Evolutionary conservation across 2,329 filamentous ascomycete genomes (phyloP).

Genomic region (Aspergillus vadensis): DNA sequence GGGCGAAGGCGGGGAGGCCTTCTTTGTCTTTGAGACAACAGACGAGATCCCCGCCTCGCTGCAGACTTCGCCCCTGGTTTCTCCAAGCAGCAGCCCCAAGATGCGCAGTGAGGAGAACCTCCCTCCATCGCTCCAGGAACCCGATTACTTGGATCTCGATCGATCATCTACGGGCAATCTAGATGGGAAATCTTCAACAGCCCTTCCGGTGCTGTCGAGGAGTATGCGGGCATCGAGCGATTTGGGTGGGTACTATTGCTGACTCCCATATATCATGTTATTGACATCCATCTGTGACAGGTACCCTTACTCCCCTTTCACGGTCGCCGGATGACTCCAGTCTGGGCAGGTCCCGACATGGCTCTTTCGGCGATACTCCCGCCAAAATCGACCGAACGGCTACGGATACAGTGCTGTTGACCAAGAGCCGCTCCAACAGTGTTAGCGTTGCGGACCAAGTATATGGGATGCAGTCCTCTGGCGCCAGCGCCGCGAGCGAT

Average conservation of each 20-base stretch:
- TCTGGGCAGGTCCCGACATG: constrained; percentile 27
- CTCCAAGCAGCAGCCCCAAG: constrained; percentile 79
- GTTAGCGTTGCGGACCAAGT: constrained; percentile 17
- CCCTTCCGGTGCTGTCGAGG: constrained; percentile 32
- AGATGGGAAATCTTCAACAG: constrained; percentile 27
- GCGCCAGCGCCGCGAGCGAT: constrained; percentile 12
- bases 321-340: constrained; percentile 40
- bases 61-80: constrained; percentile 92
- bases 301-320: constrained; percentile 44
- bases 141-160: constrained; percentile 53
- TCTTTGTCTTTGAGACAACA: constrained; percentile 96
- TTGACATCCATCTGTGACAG: constrained; percentile 27
- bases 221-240: constrained; percentile 49
- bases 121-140: constrained; percentile 48
- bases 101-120: constrained; percentile 35
- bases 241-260: constrained; percentile 37
- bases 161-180: constrained; percentile 25
- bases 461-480: constrained; percentile 13
- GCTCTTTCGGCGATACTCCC: constrained; percentile 39
- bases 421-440: constrained; percentile 35
- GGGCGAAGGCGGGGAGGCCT: constrained; percentile 94
- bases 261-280: background rate
- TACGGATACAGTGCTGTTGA: constrained; percentile 58
- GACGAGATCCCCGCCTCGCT: constrained; percentile 88
- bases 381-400: constrained; percentile 51